Percentiles rank a stretch among this genome's conserved stretches.
Evolutionary conservation across 2,329 filamentous ascomycete genomes (phyloP).

Genomic region (Beauveria pseudobassiana): DNA sequence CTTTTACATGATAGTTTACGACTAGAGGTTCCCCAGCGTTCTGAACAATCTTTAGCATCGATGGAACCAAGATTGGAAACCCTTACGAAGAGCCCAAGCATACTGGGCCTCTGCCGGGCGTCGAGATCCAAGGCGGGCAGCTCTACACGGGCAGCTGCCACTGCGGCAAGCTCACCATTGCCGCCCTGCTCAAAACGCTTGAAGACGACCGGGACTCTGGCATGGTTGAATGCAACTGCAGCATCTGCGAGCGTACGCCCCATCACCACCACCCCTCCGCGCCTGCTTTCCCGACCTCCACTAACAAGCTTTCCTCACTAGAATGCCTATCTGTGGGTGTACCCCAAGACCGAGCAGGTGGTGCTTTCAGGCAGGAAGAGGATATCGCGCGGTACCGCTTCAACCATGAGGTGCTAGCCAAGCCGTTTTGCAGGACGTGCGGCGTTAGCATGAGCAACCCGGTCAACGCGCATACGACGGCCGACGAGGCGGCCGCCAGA

Average conservation of each 20-base stretch:
- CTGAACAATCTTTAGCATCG: conserved; percentile 24
- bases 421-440: conserved; percentile 42
- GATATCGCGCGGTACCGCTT: conserved; percentile 34
- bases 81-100: conserved; percentile 29
- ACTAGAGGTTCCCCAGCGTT: neutral
- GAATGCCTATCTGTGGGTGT: conserved; percentile 39
- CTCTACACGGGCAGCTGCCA: conserved; percentile 45
- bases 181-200: conserved; percentile 34
- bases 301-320: conserved; percentile 17
- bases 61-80: conserved; percentile 27
- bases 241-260: conserved; percentile 35
- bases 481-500: neutral
- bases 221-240: conserved; percentile 42
- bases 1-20: neutral
- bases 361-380: conserved; percentile 30
- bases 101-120: conserved; percentile 33
- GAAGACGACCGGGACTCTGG: conserved; percentile 26
- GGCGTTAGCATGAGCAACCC: conserved; percentile 35
- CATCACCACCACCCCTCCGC: too few relatives aligned
- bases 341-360: conserved; percentile 32
- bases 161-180: conserved; percentile 41
- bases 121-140: conserved; percentile 28
- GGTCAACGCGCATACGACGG: conserved; percentile 18
- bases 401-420: conserved; percentile 22
- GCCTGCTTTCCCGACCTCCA: too few relatives aligned